These are phyloP conservation scores for Limnomonas spitsbergensis DNA, from an alignment of 139 green algal species.

Conservation along the genomic window DNA sequence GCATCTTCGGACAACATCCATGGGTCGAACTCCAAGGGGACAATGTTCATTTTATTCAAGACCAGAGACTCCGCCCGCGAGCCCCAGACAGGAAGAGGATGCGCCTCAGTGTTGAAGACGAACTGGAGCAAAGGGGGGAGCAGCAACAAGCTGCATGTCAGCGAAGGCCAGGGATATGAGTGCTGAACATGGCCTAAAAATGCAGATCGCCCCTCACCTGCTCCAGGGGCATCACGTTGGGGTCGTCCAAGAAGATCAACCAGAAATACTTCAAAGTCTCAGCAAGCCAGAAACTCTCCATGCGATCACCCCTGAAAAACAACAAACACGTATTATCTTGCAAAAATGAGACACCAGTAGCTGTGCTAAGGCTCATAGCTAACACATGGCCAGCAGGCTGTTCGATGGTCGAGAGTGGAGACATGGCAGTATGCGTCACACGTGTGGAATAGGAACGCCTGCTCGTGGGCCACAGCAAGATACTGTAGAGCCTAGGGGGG, in stretches of 20 bases:
- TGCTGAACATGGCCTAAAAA: too few relatives aligned
- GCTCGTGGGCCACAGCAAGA: too few relatives aligned
- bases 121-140: constrained; percentile 1
- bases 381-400: too few relatives aligned
- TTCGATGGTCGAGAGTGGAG: too few relatives aligned
- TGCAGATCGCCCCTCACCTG: neutral
- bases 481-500: too few relatives aligned
- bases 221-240: constrained; percentile 2
- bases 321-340: neutral
- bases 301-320: constrained; percentile 53
- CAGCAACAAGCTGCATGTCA: constrained; percentile 4
- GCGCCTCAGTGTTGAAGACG: constrained; percentile 87
- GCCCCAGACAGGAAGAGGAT: constrained; percentile 69
- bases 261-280: constrained; percentile 89
- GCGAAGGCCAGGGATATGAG: too few relatives aligned
- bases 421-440: too few relatives aligned
- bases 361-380: too few relatives aligned
- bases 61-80: constrained; percentile 20
- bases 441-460: too few relatives aligned
- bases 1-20: too few relatives aligned
- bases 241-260: constrained; percentile 68
- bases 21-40: neutral
- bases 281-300: constrained; percentile 83
- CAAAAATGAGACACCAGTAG: neutral
- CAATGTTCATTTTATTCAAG: neutral